Evolutionary conservation across 768 basidiomycete species (phyloP).

Genomic region (Hortiboletus campestris): DNA sequence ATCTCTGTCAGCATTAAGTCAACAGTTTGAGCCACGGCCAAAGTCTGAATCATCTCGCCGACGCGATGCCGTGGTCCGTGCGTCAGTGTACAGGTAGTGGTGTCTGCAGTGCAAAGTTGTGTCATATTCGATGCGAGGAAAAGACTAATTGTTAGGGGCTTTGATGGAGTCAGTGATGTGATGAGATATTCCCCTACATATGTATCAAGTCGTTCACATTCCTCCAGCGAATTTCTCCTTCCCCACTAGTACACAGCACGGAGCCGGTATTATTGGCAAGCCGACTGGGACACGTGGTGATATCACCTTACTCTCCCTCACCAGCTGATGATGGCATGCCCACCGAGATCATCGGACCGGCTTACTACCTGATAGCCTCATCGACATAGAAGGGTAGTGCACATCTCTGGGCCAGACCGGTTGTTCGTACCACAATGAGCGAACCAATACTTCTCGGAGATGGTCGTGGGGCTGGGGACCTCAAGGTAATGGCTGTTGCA

Average conservation of each 20-base stretch:
- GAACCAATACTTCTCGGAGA: neutral
- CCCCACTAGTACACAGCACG: too few species aligned
- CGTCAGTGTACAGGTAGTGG: too few species aligned
- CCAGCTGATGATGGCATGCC: neutral
- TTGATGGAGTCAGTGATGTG: too few species aligned
- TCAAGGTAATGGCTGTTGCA: neutral
- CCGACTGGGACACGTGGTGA: neutral
- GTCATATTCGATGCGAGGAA: too few species aligned
- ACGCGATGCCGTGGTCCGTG: too few species aligned
- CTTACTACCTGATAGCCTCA: neutral
- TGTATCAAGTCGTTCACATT: constrained; percentile 30
- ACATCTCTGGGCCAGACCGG: too few species aligned
- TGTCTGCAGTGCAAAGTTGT: too few species aligned
- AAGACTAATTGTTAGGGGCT: too few species aligned
- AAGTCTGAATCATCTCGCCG: too few species aligned
- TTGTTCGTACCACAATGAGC: neutral
- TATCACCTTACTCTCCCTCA: too few species aligned
- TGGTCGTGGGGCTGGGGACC: neutral
- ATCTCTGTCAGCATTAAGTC: too few species aligned
- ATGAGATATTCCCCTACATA: constrained; percentile 26
- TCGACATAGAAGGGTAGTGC: neutral
- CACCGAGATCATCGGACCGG: neutral
- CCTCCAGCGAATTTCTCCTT: constrained; percentile 12
- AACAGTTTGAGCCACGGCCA: too few species aligned
- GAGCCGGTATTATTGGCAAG: neutral